Conservation (phyloP, 768 basidiomycete genomes). For the Clitopilus hobsonii region DNA sequence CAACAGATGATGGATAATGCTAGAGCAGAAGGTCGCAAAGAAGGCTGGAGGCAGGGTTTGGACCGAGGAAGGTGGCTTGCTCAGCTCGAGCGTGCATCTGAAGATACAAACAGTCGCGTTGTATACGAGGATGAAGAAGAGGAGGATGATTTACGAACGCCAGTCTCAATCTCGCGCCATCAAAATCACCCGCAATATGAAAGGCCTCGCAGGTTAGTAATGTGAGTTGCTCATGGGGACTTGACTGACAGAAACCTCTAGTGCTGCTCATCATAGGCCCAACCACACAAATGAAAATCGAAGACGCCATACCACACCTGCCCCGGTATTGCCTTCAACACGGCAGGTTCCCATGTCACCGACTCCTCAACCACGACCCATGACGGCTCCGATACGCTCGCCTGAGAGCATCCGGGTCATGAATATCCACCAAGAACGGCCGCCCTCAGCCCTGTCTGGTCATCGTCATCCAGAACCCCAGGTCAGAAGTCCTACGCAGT, state of each 20-base stretch:
- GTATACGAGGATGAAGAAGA: neutral
- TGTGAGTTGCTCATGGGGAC: neutral
- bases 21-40: neutral
- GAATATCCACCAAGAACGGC: neutral
- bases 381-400: neutral
- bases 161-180: neutral
- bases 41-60: neutral
- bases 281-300: neutral
- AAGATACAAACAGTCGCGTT: neutral
- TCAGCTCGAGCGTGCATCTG: neutral
- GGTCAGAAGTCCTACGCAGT: conserved; percentile 5
- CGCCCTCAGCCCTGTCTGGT: neutral
- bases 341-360: neutral
- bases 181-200: neutral
- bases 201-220: neutral
- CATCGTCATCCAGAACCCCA: neutral
- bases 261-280: neutral
- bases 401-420: neutral
- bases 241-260: neutral
- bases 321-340: neutral
- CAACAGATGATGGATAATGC: neutral
- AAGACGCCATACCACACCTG: neutral
- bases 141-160: neutral
- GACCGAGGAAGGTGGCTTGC: neutral
- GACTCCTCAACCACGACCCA: neutral